Evolutionary conservation across 106 monocot genomes (phyloP).

Genomic region (Allium sativum): DNA sequence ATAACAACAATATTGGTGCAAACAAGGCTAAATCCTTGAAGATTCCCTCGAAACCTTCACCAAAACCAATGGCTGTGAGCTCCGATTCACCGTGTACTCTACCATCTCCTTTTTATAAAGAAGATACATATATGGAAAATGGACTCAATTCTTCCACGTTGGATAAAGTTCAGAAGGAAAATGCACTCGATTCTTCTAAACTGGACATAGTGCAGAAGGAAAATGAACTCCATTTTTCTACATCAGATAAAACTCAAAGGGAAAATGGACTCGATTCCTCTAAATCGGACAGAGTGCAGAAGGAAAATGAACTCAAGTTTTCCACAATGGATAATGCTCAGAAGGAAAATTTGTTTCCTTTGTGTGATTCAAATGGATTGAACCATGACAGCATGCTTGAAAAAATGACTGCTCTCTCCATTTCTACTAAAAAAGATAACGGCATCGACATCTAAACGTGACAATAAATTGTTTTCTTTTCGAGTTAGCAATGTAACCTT

Average conservation of each 20-base stretch:
- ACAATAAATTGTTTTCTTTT: too few relatives aligned
- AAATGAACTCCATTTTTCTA: too few relatives aligned
- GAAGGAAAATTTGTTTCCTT: conserved; percentile 19
- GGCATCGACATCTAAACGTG: too few relatives aligned
- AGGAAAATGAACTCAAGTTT: too few relatives aligned
- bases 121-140: not conserved
- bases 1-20: not conserved
- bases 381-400: conserved; percentile 6
- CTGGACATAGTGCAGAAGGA: too few relatives aligned
- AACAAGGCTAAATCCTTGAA: conserved; percentile 15
- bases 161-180: too few relatives aligned
- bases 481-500: too few relatives aligned
- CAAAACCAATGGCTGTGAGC: not conserved
- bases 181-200: too few relatives aligned
- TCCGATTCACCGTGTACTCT: not conserved
- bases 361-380: not conserved
- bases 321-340: not conserved
- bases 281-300: too few relatives aligned
- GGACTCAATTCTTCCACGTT: too few relatives aligned
- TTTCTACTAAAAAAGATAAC: not conserved
- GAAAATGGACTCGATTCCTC: too few relatives aligned
- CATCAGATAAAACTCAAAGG: too few relatives aligned
- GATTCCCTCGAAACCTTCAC: conserved; percentile 1
- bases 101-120: not conserved
- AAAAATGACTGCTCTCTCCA: conserved; percentile 6